Base-by-base conservation (phyloP, 768 basidiomycete genomes). In the Lepiota venenata region DNA sequence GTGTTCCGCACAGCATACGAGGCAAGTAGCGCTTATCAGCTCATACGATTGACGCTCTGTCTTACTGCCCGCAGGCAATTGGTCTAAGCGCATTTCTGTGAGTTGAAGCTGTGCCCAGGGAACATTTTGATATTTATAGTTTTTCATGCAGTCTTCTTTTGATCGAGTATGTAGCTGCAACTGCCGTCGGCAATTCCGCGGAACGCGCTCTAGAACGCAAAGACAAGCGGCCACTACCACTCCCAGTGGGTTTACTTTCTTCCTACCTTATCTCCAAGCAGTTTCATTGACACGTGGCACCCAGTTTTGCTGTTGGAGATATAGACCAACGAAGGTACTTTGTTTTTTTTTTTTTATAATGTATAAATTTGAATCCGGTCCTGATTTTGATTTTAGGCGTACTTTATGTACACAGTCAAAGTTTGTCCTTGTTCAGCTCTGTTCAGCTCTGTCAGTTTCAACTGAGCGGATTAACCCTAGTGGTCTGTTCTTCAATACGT, bases 401-500 rank as follows among this genome's bases (percentile, higher is more conserved):
- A 95, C 70, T 96, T 96, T 66, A 90, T 95, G 84, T 87, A 92
- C 63, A 85, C 90, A 9, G 69, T 92, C 65, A 92, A 91, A 75
- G 91, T 87, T 60, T 5, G 69, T 22, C n/a, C 12, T 3, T 22
- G n/a, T 32, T 22, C 43, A 10, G 4, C 6, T 38, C 54, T 14
- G 20, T 41, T 6, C 20, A 25, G 29, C 47, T 41, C 22, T 21
- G n/a, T 37, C 18, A n/a, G 25, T 7, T 21, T 55, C 2, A 35
- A 14, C 29, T 15, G 6, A 20, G 15, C 22, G n/a, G 11, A 46
- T 21, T 12, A 15, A 36, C 35, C 7, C 4, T 63, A 92, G 82
- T 95, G 92, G 91, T 75, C 81, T 38, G 93, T 96, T 6, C 71
- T 97, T 56, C 94, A 97, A 79, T 96, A 93, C 65, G 84, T 90